Base-by-base conservation (phyloP, 2,329 filamentous ascomycete species). In the Teratosphaeriaceae sp. region DNA sequence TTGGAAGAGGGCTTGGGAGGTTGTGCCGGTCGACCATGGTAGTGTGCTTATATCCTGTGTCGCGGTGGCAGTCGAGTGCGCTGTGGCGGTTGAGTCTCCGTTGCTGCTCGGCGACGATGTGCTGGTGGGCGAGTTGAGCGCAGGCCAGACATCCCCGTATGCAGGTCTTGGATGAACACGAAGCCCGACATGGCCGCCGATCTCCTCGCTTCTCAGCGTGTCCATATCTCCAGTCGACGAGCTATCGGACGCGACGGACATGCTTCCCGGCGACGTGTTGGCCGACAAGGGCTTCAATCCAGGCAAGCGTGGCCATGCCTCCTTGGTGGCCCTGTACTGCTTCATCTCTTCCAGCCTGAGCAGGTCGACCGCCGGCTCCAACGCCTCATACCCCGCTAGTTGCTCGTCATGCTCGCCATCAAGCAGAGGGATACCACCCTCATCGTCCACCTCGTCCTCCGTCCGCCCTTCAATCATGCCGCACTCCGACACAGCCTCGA, bases 1-100 rank as follows among this genome's bases (percentile, higher is more conserved):
- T 3, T 59, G 59, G 42, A 70, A 69, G n/a, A 70, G 58, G 1
- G 48, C 48, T 2, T 50, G 51, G 29, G 56, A 51, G 8, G 46
- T 45, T 4, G 35, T 21, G 13, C 35, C 40, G 1, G 20, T 45
- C 55, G 53, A 55, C 11, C 3, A 13, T n/a, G 5, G 27, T 30
- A 13, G 27, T 26, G 24, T 6, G 27, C 27, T 30, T 30, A 48
- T 45, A 19, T 21, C 33, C 4, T 39, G 31, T 12, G 18, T 34
- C 9, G 20, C 26, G 12, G 27, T 15, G 31, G 38, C 18, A 8
- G 27, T 22, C 38, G 29, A 38, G 18, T 4, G 40, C 18, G 11
- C n/a, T n/a, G 44, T 46, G 13, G 38, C 5, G 4, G 33, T 37
- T 11, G 46, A 47, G 9, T 26, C 40, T 2, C 31, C 24, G 22